Conservation (phyloP, 441 rosid genomes). For the Daphne laureola region DNA sequence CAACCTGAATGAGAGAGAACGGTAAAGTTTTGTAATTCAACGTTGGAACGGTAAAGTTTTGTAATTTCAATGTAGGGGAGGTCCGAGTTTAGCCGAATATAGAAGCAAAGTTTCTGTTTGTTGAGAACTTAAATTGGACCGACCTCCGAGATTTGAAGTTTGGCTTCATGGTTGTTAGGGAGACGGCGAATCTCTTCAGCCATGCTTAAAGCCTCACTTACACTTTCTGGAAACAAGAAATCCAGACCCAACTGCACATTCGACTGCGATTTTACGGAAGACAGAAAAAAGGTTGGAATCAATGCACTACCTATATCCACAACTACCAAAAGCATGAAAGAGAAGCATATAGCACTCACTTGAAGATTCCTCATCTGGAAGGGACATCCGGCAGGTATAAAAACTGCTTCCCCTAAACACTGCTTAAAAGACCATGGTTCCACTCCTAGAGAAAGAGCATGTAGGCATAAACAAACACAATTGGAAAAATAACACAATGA, state of each 20-base stretch:
- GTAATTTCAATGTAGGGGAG: neutral
- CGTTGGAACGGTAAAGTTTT: neutral
- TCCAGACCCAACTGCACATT: constrained; percentile 83
- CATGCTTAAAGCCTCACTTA: constrained; percentile 69
- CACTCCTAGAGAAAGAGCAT: constrained; percentile 46
- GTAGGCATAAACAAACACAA: neutral
- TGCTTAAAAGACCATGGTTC: constrained; percentile 95
- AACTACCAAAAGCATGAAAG: too few relatives aligned
- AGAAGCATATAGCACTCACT: constrained; percentile 26
- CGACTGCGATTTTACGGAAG: constrained; percentile 48
- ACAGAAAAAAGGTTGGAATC: constrained; percentile 3
- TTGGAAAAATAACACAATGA: neutral
- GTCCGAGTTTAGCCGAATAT: neutral
- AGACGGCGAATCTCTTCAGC: constrained; percentile 83
- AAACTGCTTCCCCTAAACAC: constrained; percentile 72
- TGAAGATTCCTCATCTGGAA: constrained; percentile 76
- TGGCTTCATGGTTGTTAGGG: constrained; percentile 80
- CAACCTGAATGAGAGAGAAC: constrained; percentile 45
- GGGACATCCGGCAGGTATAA: constrained; percentile 95
- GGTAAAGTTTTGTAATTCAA: neutral
- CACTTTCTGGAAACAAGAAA: constrained; percentile 90
- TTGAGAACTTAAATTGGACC: constrained; percentile 20
- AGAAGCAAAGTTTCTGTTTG: neutral
- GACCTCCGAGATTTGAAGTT: constrained; percentile 88
- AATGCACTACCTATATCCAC: neutral